Base-by-base conservation (phyloP, 306 rosid species). In the Pyrus pyrifolia region DNA sequence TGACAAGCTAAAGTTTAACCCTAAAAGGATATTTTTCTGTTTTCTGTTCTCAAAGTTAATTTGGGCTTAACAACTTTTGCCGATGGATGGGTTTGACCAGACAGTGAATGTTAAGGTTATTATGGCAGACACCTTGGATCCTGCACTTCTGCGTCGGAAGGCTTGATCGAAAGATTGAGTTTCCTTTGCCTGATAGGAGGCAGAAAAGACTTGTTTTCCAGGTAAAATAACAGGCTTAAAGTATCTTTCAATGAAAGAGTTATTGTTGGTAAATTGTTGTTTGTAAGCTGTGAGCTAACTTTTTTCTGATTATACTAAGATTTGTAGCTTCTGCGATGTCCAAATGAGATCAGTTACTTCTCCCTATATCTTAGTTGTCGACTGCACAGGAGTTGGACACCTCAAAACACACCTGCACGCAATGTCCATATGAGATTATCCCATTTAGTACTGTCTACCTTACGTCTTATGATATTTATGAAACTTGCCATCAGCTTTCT, bases 51-150 rank as follows among this genome's bases (percentile, higher is more conserved):
- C 4, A 72, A 42, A 73, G 4, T 44, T 45, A 14, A 51, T 67
- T 29, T n/a, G 59, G 76, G 49, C 62, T 60, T 75, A 30, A 62
- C 73, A 45, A 40, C 66, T 63, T 44, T 74, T 66, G 78, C 86
- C 92, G 99, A 96, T 96, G 99, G 99, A 96, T 78, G 99, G 99
- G 67, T 96, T 96, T 72, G 99, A 96, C 72, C 99, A 96, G 82
- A 96, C 99, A 6, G 99, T 96, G 76, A 96, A 96, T 82, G 99
- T 96, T 53, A 96, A 96, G 84, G 99, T 96, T 68, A 96, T 96
- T 60, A 96, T 96, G 99, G 99, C 99, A 40, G 99, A 96, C 87
- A 96, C 99, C 8, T 80, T 96, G 87, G 99, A 96, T 70, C 99
- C 99, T 74, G 99, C 99, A 64, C 93, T 96, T 63, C 80, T 92